Evolutionary conservation across 2,329 filamentous ascomycete species (phyloP).

Genomic region (Fusarium temperatum): DNA sequence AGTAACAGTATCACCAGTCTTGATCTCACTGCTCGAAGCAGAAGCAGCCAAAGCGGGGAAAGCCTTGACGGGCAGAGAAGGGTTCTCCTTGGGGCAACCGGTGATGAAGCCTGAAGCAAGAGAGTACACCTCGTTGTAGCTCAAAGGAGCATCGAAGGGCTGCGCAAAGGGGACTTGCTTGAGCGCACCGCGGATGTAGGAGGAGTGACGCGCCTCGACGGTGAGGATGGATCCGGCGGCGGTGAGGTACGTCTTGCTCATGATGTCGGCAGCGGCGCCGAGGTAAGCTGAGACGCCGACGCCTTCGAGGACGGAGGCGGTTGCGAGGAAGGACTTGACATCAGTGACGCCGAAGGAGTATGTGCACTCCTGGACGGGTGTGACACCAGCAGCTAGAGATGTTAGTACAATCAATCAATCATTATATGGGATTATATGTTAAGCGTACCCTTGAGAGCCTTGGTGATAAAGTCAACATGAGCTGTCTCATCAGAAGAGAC

Average conservation of each 20-base stretch:
- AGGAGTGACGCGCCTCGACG: constrained; percentile 70
- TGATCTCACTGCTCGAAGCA: constrained; percentile 35
- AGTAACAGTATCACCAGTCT: constrained; percentile 39
- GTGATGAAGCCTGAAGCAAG: constrained; percentile 71
- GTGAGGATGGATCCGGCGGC: constrained; percentile 70
- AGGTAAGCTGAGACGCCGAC: constrained; percentile 71
- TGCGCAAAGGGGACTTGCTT: constrained; percentile 63
- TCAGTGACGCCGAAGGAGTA: constrained; percentile 69
- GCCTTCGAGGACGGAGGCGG: constrained; percentile 71
- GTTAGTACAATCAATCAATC: not conserved
- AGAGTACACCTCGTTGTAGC: constrained; percentile 68
- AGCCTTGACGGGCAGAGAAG: constrained; percentile 65
- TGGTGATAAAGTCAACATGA: constrained; percentile 34
- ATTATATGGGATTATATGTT: fast-evolving
- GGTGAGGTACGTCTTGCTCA: constrained; percentile 64
- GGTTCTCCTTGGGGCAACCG: constrained; percentile 63
- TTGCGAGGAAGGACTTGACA: constrained; percentile 66
- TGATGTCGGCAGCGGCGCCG: constrained; percentile 68
- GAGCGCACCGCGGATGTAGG: constrained; percentile 64
- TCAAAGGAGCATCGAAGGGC: constrained; percentile 68
- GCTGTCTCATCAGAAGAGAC: constrained; percentile 61
- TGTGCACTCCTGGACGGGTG: constrained; percentile 61
- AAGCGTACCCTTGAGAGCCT: constrained; percentile 25
- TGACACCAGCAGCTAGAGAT: constrained; percentile 51
- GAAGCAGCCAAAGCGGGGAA: constrained; percentile 60